These are phyloP conservation scores for Trichoderma sp. DNA, from an alignment of 2,329 filamentous ascomycete genomes.

Conservation along the genomic window DNA sequence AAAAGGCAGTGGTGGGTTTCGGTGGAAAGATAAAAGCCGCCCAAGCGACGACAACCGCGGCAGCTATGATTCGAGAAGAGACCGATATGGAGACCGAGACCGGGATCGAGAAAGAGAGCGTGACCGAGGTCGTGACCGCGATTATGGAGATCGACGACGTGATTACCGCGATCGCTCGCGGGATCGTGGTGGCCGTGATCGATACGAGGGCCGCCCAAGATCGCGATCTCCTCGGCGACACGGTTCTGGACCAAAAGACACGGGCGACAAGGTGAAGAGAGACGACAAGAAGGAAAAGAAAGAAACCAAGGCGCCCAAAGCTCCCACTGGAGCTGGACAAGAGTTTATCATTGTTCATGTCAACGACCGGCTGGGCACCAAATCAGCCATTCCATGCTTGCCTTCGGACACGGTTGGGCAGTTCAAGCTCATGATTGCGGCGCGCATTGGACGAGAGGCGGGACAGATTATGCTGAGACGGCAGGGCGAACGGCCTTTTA, in stretches of 20 bases:
- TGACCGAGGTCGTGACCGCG: conserved; percentile 15
- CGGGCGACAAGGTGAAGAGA: conserved; percentile 37
- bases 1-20: conserved; percentile 46
- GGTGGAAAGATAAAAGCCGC: conserved; percentile 59
- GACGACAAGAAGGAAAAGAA: conserved; percentile 43
- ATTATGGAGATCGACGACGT: conserved; percentile 37
- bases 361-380: conserved; percentile 95
- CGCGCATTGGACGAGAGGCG: conserved; percentile 81
- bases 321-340: conserved; percentile 47
- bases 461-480: conserved; percentile 90
- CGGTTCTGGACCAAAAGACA: conserved; percentile 37
- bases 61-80: conserved; percentile 33
- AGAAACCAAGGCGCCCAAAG: conserved; percentile 27
- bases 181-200: conserved; percentile 36
- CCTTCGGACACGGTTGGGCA: conserved; percentile 79
- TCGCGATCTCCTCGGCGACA: conserved; percentile 23
- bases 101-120: not conserved
- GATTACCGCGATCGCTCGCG: conserved; percentile 46
- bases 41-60: conserved; percentile 45
- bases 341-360: conserved; percentile 93
- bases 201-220: conserved; percentile 24
- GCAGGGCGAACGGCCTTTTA: conserved; percentile 90
- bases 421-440: conserved; percentile 90
- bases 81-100: conserved; percentile 32
- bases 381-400: conserved; percentile 86